Base-by-base conservation (phyloP, 1,139 yeast species). In the Geotrichum australiense region DNA sequence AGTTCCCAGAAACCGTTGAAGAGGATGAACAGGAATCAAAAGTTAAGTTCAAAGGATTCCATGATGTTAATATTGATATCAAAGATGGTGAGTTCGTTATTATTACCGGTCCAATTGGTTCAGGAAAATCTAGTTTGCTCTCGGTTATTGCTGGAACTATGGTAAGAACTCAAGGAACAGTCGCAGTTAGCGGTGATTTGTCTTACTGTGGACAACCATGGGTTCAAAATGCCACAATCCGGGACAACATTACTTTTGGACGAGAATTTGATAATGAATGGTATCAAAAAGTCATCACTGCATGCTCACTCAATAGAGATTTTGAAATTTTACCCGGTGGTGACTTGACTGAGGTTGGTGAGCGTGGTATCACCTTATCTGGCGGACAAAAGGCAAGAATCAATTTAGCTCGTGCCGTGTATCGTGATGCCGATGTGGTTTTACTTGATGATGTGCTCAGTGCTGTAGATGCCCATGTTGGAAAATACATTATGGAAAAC, bases 331-430 rank as follows among this genome's bases (percentile, higher is more conserved):
- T 86, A 39, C 85, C 91, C 2, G 93, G 82, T 30, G 91, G 95
- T 43, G 96, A 87, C 56, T 59, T 61, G 40, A 84, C 96, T 2
- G 95, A 86, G 62, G 82, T 87, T 46, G 96, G 96, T 48, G 96
- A 87, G 60, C 74, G 94, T 52, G 96, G 96, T 51, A 83, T 87
- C 51, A 86, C 93, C 0, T 64, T 87, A 32, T 84, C 95, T 3
- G 96, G 96, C 46, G 96, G 96, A 32, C 96, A 87, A 61, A 87
- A 87, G 63, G 94, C 95, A 0, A 71, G 95, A 56, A 74, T 85
- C 51, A 80, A 80, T 53, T 66, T 87, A 46, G 96, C 96, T 1
- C 73, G 96, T 54, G 83, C 94, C 2, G 87, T 83, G 3, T 87
- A 87, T 59, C 77, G 81, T 31, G 68, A 75, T 44, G 66, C 71